phyloP scores from a whole-genome alignment of 139 green algal genomes.

The Chlorella sorokiniana region DNA sequence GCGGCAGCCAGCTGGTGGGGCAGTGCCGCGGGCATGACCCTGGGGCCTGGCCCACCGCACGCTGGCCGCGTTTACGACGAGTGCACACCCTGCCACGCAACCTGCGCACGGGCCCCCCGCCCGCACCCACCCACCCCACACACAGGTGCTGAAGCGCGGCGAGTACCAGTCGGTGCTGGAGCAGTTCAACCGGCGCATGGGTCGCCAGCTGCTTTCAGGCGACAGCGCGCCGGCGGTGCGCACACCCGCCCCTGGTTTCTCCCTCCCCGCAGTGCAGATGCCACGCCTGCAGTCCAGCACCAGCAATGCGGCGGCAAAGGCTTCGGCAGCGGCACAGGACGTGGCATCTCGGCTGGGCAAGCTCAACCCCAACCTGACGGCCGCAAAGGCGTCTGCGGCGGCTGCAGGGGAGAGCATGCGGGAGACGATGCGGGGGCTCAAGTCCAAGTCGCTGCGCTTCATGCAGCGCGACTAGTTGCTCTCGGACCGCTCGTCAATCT shows the following conservation, averaged over 20 bases:
- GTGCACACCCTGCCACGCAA: not conserved
- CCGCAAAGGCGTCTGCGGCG: slow-evolving; percentile 17
- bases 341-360: slow-evolving; percentile 32
- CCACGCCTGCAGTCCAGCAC: not conserved
- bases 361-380: slow-evolving; percentile 11
- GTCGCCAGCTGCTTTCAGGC: not conserved
- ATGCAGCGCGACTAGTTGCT: slow-evolving; percentile 25
- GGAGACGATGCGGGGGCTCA: slow-evolving; percentile 45
- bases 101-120: not conserved
- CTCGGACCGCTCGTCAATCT: too few relatives aligned
- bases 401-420: slow-evolving; percentile 46
- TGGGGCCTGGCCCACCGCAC: not conserved
- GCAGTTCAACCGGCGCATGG: slow-evolving; percentile 38
- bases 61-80: not conserved
- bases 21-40: not conserved
- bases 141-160: slow-evolving; percentile 29
- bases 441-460: slow-evolving; percentile 39
- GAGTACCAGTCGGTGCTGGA: slow-evolving; percentile 27
- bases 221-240: not conserved
- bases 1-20: too few relatives aligned
- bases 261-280: not conserved
- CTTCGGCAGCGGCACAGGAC: slow-evolving; percentile 34
- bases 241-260: not conserved
- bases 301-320: slow-evolving; percentile 21
- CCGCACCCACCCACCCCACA: not conserved